These are phyloP conservation scores for Datisca glomerata DNA, from an alignment of 306 rosid genomes.

Conservation along the genomic window DNA sequence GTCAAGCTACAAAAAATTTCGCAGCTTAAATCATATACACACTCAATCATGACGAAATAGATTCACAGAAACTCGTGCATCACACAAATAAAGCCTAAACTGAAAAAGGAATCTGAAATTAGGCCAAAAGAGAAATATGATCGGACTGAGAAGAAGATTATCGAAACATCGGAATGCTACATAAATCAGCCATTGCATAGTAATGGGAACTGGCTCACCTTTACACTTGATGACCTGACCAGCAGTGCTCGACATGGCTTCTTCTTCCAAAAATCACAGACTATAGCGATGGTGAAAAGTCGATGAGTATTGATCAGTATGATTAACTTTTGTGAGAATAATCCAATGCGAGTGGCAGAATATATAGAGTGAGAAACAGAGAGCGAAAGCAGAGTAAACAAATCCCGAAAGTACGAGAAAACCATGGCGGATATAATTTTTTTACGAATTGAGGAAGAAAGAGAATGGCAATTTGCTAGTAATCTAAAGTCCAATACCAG, in stretches of 20 bases:
- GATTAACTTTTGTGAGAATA: neutral
- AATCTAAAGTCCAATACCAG: neutral
- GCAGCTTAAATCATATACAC: too few species aligned
- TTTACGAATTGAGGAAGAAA: neutral
- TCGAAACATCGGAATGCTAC: neutral
- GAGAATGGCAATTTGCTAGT: neutral
- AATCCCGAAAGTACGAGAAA: neutral
- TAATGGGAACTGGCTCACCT: slow-evolving; percentile 20
- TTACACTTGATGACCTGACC: slow-evolving; percentile 65
- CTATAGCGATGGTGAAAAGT: neutral
- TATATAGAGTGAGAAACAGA: neutral
- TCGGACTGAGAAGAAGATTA: neutral
- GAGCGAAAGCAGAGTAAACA: neutral
- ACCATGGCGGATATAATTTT: neutral
- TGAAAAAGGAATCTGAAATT: neutral
- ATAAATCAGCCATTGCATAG: too few species aligned
- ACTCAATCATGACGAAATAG: too few species aligned
- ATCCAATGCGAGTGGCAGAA: neutral
- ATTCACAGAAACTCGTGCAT: too few species aligned
- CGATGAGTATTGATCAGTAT: neutral
- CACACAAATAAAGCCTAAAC: too few species aligned
- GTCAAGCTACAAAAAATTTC: too few species aligned
- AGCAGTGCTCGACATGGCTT: slow-evolving; percentile 33
- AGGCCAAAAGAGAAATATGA: neutral
- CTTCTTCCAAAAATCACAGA: neutral